Percentiles rank a stretch among this genome's conserved stretches.
Evolutionary conservation across 2,329 filamentous ascomycete species (phyloP).

Genomic region (Hymenoscyphus albidus): DNA sequence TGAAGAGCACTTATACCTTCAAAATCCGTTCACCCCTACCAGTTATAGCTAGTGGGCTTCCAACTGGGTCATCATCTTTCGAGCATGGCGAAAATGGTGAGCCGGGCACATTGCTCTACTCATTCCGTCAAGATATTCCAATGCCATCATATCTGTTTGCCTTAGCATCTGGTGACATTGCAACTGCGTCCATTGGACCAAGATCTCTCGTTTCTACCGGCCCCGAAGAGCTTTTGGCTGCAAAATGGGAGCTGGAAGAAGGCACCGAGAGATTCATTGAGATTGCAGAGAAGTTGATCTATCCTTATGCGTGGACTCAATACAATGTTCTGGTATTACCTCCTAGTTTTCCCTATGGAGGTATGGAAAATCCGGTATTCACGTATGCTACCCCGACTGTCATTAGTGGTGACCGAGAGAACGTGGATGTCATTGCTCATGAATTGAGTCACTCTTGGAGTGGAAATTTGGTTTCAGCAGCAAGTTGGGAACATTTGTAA

Average conservation of each 20-base stretch:
- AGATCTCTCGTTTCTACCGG: constrained; percentile 82
- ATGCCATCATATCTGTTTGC: constrained; percentile 95
- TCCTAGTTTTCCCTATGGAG: constrained; percentile 84
- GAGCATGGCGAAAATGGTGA: constrained; percentile 50
- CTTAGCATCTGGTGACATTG: constrained; percentile 82
- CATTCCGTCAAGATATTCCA: constrained; percentile 84
- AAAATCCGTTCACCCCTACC: constrained; percentile 81
- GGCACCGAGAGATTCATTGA: constrained; percentile 92
- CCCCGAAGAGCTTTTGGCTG: constrained; percentile 77
- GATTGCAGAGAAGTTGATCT: constrained; percentile 75
- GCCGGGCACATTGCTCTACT: constrained; percentile 60
- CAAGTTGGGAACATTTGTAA: constrained; percentile 77
- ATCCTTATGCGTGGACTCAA: constrained; percentile 88
- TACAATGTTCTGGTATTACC: constrained; percentile 93
- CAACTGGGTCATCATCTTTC: constrained; percentile 49
- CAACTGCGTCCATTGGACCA: constrained; percentile 79
- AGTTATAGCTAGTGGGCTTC: constrained; percentile 85
- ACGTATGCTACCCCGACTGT: constrained; percentile 95
- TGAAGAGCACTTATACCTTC: constrained; percentile 93
- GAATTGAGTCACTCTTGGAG: constrained; percentile 78
- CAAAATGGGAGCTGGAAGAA: constrained; percentile 85
- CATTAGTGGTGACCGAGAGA: constrained; percentile 85
- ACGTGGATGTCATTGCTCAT: constrained; percentile 94
- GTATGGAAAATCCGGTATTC: constrained; percentile 90
- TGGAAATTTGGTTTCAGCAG: constrained; percentile 76